phyloP scores from a whole-genome alignment of 306 rosid genomes.

The Oxytropis ochrocephala region DNA sequence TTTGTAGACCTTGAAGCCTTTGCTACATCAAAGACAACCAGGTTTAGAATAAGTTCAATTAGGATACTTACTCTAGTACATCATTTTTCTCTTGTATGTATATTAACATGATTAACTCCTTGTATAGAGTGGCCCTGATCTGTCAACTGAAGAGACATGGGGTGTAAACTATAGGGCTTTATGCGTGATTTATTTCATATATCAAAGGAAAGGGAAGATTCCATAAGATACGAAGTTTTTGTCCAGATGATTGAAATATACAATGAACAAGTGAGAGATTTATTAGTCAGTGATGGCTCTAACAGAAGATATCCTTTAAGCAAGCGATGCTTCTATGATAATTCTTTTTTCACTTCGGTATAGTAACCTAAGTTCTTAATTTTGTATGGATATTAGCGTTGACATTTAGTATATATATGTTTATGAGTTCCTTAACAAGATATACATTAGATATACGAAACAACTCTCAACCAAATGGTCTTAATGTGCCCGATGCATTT shows the following conservation, averaged over 20 bases:
- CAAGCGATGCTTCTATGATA: not conserved
- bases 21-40: not conserved
- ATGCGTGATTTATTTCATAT: conserved; percentile 79
- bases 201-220: conserved; percentile 54
- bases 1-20: not conserved
- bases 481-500: conserved; percentile 94
- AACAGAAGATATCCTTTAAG: conserved; percentile 87
- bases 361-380: not conserved
- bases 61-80: not conserved
- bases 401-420: not conserved
- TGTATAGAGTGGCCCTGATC: conserved; percentile 91
- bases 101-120: conserved; percentile 12
- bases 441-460: conserved; percentile 86
- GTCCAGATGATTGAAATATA: conserved; percentile 99
- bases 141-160: conserved; percentile 82
- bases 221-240: conserved; percentile 82
- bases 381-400: not conserved
- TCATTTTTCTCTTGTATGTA: not conserved
- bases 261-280: conserved; percentile 98
- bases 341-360: not conserved
- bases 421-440: conserved; percentile 45
- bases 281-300: conserved; percentile 82
- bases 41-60: not conserved
- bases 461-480: conserved; percentile 87
- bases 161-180: conserved; percentile 95